Conservation (phyloP, 1,284 basidiomycete species). For the Takashimella koratensis region DNA sequence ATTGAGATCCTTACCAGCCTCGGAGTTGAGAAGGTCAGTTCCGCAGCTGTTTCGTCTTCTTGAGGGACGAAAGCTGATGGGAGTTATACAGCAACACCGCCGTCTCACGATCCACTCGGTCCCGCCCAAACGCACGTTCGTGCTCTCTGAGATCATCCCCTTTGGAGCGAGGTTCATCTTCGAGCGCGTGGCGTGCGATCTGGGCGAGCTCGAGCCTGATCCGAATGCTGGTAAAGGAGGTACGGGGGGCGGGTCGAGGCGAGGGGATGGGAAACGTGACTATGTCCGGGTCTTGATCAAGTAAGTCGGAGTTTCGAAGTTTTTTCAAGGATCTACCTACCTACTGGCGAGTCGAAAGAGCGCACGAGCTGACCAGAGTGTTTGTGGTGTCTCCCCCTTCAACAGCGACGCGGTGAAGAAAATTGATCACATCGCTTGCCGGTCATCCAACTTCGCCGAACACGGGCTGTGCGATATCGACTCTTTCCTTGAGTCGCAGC, state of each 20-base stretch:
- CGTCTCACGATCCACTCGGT: slow-evolving; percentile 16
- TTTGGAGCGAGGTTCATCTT: slow-evolving; percentile 40
- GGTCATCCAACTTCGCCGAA: slow-evolving; percentile 56
- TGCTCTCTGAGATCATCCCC: slow-evolving; percentile 34
- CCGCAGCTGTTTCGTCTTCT: neutral
- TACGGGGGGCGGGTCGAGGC: neutral
- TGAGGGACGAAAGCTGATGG: no score
- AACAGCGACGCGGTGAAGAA: slow-evolving; percentile 26
- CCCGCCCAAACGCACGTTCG: slow-evolving; percentile 27
- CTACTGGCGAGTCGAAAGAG: slow-evolving; percentile 61
- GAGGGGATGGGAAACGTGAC: slow-evolving; percentile 24
- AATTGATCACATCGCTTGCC: slow-evolving; percentile 52
- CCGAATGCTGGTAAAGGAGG: slow-evolving; percentile 11
- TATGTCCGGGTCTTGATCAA: slow-evolving; percentile 43
- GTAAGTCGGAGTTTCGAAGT: slow-evolving; percentile 22
- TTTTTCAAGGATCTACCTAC: neutral
- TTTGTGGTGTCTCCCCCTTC: neutral
- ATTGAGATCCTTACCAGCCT: slow-evolving; percentile 69
- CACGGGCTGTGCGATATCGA: slow-evolving; percentile 63
- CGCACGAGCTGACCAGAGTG: slow-evolving; percentile 3
- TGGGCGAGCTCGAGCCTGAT: slow-evolving; percentile 32
- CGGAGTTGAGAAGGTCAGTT: slow-evolving; percentile 58
- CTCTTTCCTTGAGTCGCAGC: slow-evolving; percentile 67
- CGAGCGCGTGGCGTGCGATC: slow-evolving; percentile 37
- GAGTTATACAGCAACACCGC: slow-evolving; percentile 25